Conservation (phyloP, 1,284 basidiomycete species). For the Tausonia pullulans region DNA sequence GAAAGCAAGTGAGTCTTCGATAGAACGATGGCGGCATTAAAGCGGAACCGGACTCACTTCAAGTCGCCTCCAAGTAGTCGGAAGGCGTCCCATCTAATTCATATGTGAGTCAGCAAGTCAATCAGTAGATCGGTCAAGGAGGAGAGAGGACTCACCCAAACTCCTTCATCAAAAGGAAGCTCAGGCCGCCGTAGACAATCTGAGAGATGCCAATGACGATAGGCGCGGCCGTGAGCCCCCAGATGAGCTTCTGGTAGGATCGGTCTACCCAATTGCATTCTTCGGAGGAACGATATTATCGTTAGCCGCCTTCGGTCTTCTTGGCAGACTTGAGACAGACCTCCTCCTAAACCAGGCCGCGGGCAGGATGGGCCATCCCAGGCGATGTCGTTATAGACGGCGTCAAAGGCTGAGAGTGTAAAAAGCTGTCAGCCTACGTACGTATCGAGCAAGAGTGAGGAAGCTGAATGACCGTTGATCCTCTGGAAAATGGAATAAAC, state of each 20-base stretch:
- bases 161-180: neutral
- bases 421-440: neutral
- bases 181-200: neutral
- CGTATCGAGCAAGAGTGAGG: neutral
- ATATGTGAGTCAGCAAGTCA: neutral
- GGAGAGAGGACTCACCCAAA: neutral
- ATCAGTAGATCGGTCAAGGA: neutral
- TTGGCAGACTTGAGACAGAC: neutral
- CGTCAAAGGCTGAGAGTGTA: conserved; percentile 1
- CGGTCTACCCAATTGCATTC: neutral
- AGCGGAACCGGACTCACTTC: too few relatives aligned
- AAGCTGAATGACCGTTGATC: neutral
- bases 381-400: neutral
- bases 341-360: neutral
- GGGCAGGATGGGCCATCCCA: neutral
- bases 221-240: conserved; percentile 1
- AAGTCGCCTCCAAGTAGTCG: neutral
- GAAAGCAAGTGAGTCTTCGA: too few relatives aligned
- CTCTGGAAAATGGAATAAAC: conserved; percentile 3
- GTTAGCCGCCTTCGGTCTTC: neutral
- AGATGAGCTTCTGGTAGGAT: neutral
- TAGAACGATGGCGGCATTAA: too few relatives aligned
- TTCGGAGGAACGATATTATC: neutral
- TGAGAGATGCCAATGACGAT: conserved; percentile 1
- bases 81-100: neutral